Evolutionary conservation across 2,329 filamentous ascomycete genomes (phyloP).

Genomic region (Ophiostoma perfectum): DNA sequence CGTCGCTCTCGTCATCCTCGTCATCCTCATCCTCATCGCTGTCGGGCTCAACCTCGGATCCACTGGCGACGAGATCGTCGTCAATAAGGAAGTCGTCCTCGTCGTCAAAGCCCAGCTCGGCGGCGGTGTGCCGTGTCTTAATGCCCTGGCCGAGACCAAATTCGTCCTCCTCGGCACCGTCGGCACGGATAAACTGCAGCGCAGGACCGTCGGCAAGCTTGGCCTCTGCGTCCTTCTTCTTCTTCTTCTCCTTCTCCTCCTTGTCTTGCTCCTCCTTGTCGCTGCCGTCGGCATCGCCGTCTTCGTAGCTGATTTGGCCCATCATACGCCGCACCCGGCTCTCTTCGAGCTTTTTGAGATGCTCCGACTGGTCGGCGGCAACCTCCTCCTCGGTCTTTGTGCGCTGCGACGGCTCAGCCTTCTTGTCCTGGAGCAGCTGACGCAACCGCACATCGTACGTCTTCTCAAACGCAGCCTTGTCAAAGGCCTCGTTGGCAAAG

Average conservation of each 20-base stretch:
- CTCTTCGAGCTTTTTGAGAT: slow-evolving; percentile 74
- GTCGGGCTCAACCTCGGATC: slow-evolving; percentile 60
- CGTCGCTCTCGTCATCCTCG: slow-evolving; percentile 31
- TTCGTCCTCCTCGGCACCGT: slow-evolving; percentile 48
- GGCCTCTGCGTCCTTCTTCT: slow-evolving; percentile 68
- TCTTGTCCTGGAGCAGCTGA: slow-evolving; percentile 75
- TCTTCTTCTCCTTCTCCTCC: slow-evolving; percentile 39
- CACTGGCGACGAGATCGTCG: slow-evolving; percentile 78
- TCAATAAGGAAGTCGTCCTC: slow-evolving; percentile 93
- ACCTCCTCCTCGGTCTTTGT: slow-evolving; percentile 90
- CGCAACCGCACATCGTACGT: slow-evolving; percentile 82
- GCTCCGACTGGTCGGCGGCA: slow-evolving; percentile 68
- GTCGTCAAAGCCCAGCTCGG: slow-evolving; percentile 72
- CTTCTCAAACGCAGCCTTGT: slow-evolving; percentile 67
- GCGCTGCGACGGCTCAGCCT: slow-evolving; percentile 77
- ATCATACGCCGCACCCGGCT: slow-evolving; percentile 81
- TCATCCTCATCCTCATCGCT: slow-evolving; percentile 50
- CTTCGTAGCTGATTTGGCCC: slow-evolving; percentile 64
- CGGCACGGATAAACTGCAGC: slow-evolving; percentile 29
- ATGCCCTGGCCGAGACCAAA: slow-evolving; percentile 59
- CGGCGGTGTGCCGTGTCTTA: slow-evolving; percentile 50
- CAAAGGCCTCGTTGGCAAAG: slow-evolving; percentile 38
- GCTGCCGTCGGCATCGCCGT: slow-evolving; percentile 37
- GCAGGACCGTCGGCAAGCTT: slow-evolving; percentile 29
- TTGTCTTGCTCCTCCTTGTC: slow-evolving; percentile 41